Conservation (phyloP, 352 stramenopile species). For the Phytophthora palmivora region DNA sequence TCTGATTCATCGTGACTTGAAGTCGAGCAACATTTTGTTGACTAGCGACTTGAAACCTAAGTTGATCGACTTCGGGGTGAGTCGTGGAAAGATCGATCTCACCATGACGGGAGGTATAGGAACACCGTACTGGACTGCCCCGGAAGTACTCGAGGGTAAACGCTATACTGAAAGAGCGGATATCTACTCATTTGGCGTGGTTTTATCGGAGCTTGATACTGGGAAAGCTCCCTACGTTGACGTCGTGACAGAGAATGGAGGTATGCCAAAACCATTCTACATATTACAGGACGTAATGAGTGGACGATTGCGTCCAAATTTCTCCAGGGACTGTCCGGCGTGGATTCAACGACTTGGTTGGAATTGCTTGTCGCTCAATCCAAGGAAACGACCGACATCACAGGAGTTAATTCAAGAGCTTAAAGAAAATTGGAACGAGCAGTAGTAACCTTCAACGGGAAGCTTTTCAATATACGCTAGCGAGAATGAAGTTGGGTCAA, state of each 20-base stretch:
- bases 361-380: conserved; percentile 35
- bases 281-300: conserved; percentile 52
- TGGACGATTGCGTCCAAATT: conserved; percentile 47
- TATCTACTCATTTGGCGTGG: conserved; percentile 48
- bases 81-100: conserved; percentile 24
- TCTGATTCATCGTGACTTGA: conserved; percentile 43
- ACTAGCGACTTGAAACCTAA: conserved; percentile 66
- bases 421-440: neutral
- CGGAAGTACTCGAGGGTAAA: conserved; percentile 67
- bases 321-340: conserved; percentile 44
- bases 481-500: too few species aligned
- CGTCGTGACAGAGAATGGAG: conserved; percentile 16
- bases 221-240: conserved; percentile 38
- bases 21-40: conserved; percentile 71
- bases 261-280: conserved; percentile 39
- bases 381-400: conserved; percentile 34
- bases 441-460: neutral
- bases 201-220: conserved; percentile 49
- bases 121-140: conserved; percentile 50
- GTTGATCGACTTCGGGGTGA: conserved; percentile 88
- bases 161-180: conserved; percentile 36
- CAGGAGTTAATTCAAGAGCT: conserved; percentile 32
- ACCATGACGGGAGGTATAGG: conserved; percentile 69
- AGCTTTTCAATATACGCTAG: neutral
- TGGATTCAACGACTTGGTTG: conserved; percentile 38